Evolutionary conservation across 2,329 filamentous ascomycete species (phyloP), one percentile per base, ranked within the genome.

Genomic region (Nigrograna mackinnonii): DNA sequence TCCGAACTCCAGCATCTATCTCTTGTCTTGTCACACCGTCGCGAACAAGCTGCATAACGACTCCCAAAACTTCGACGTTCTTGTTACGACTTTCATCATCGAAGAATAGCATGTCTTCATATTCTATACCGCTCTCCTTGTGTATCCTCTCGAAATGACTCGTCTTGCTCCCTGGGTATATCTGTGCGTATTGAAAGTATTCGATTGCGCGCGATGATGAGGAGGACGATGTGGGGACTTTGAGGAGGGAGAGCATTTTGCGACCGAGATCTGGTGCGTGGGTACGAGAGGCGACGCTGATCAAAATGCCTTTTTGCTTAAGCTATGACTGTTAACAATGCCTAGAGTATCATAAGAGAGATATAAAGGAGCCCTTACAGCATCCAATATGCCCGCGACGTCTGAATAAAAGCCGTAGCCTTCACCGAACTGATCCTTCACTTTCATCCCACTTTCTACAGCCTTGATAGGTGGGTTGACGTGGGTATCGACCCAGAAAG

Each of bases 401-500:
- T 78, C 73, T 19, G 54, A 52, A 53, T 76, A 78, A 54, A 78
- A 77, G 21, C 67, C 72, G 45, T 67, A 76, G 16, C 58, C 62
- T 46, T 75, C 72, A 31, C 73, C 73, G 45, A 71, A 73, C 19
- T 66, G 60, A 48, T 84, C 80, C 52, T 76, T 78, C 37, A 82
- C 75, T 49, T 69, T 71, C 32, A 69, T 52, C 4, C 74, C 74
- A 26, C 65, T 64, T 30, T 69, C 59, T 6, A 60, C 59, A 3
- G 68, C 57, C 52, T 84, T 84, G 37, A 96, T 72, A 0, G 91
- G 91, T 5, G 84, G 80, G 18, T 83, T 82, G 57, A 94, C 87
- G 70, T 96, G 91, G 3, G 91, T 96, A 74, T 97, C 94, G 2
- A 95, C 86, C 92, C 92, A 97, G 72, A 96, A 96, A 4, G 91